Conservation (phyloP, 2,329 filamentous ascomycete species). For the Colletotrichum tropicale region DNA sequence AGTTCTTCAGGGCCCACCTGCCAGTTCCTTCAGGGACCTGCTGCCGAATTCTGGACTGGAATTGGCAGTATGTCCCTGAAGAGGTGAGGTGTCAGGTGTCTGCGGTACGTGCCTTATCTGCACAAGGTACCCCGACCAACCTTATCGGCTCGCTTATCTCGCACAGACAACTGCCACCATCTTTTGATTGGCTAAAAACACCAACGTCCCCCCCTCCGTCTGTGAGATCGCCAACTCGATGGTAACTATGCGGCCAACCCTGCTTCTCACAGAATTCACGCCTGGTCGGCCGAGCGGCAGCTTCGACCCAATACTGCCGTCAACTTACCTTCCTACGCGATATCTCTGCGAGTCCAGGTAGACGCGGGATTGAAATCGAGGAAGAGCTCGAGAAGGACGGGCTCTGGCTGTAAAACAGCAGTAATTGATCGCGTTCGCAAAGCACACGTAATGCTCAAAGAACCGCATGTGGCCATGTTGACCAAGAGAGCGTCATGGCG, state of each 20-base stretch:
- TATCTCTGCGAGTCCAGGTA: neutral
- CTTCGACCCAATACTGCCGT: neutral
- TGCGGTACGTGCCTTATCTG: too few species aligned
- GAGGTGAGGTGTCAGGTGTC: too few species aligned
- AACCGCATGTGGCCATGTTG: neutral
- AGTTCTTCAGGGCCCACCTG: neutral
- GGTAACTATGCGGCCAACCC: neutral
- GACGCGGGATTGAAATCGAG: neutral
- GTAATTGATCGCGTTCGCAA: neutral
- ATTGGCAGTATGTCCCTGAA: neutral
- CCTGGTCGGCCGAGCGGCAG: neutral
- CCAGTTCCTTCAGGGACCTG: neutral
- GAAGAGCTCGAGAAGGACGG: neutral
- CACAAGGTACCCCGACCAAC: too few species aligned
- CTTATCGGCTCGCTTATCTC: neutral
- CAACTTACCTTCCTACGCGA: neutral
- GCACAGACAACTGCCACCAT: neutral
- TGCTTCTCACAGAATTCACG: neutral
- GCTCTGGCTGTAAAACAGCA: neutral
- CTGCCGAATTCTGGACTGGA: neutral
- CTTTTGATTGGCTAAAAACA: neutral
- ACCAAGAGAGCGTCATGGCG: neutral
- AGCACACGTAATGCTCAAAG: neutral
- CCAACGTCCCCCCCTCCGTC: neutral
- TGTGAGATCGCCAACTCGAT: neutral